Percentiles rank a stretch among this genome's conserved stretches.
These are phyloP conservation scores for Fusarium decemcellulare DNA, from an alignment of 2,329 filamentous ascomycete species.

Conservation along the genomic window DNA sequence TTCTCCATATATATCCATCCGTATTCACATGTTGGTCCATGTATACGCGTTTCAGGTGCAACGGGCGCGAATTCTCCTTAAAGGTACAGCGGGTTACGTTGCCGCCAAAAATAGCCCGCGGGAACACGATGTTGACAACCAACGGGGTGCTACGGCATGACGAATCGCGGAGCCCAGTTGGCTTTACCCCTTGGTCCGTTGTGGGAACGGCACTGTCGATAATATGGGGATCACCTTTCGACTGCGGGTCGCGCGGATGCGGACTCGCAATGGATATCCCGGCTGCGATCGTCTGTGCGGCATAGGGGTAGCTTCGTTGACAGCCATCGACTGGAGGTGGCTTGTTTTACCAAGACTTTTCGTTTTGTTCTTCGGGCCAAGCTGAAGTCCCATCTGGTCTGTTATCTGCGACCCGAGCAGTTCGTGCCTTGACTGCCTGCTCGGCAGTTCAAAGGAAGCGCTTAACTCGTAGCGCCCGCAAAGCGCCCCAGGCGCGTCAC, in stretches of 20 bases:
- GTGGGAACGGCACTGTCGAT: slow-evolving; percentile 4
- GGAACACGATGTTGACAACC: slow-evolving; percentile 3
- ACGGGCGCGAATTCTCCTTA: neutral
- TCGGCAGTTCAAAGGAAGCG: too few species aligned
- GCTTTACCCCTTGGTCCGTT: neutral
- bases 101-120: neutral
- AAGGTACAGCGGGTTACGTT: too few species aligned
- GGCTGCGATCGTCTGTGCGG: neutral
- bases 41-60: neutral
- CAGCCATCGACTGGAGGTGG: too few species aligned
- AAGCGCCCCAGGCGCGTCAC: too few species aligned
- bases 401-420: too few species aligned
- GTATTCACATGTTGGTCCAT: neutral
- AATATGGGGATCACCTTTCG: slow-evolving; percentile 7
- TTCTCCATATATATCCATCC: slow-evolving; percentile 6
- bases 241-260: slow-evolving; percentile 1
- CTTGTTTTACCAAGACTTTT: too few species aligned
- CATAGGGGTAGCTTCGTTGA: too few species aligned
- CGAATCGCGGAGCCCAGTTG: too few species aligned
- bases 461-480: too few species aligned
- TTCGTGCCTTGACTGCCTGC: too few species aligned
- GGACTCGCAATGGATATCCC: slow-evolving; percentile 3
- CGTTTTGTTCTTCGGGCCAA: too few species aligned
- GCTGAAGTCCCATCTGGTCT: too few species aligned
- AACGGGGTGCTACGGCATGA: neutral